phyloP scores from a whole-genome alignment of 75 land plant genomes.

The Cunninghamia lanceolata region DNA sequence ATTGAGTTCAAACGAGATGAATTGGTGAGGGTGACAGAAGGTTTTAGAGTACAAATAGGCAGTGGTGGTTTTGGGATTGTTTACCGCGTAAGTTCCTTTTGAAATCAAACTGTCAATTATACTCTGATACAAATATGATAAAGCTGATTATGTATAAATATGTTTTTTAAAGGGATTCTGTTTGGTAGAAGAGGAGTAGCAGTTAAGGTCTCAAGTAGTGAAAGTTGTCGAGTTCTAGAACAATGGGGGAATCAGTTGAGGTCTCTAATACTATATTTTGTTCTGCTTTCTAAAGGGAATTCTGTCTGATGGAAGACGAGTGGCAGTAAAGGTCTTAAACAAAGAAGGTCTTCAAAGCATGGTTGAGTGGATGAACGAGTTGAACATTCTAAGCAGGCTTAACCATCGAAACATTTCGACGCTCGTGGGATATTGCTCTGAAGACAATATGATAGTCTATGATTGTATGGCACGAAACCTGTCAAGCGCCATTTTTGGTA shows the following conservation, averaged over 20 bases:
- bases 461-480: constrained; percentile 66
- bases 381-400: constrained; percentile 38
- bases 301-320: background rate
- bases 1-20: too few relatives aligned
- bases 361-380: constrained; percentile 28
- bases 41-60: constrained; percentile 23
- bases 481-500: constrained; percentile 12
- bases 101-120: too few relatives aligned
- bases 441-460: constrained; percentile 44
- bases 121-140: too few relatives aligned
- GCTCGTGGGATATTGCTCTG: constrained; percentile 52
- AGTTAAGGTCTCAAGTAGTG: constrained; percentile 10
- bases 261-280: too few relatives aligned
- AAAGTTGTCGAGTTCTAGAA: background rate
- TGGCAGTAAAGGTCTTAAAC: background rate
- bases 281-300: background rate
- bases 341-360: background rate
- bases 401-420: constrained; percentile 67
- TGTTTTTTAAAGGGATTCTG: background rate
- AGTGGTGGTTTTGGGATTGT: constrained; percentile 25
- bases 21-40: constrained; percentile 10
- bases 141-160: constrained; percentile 12
- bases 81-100: background rate
- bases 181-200: constrained; percentile 18
- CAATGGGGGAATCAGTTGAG: constrained; percentile 21